Percentiles rank a stretch among this genome's conserved stretches.
Conservation (phyloP, 129 eudicot genomes). For the Calendula officinalis region DNA sequence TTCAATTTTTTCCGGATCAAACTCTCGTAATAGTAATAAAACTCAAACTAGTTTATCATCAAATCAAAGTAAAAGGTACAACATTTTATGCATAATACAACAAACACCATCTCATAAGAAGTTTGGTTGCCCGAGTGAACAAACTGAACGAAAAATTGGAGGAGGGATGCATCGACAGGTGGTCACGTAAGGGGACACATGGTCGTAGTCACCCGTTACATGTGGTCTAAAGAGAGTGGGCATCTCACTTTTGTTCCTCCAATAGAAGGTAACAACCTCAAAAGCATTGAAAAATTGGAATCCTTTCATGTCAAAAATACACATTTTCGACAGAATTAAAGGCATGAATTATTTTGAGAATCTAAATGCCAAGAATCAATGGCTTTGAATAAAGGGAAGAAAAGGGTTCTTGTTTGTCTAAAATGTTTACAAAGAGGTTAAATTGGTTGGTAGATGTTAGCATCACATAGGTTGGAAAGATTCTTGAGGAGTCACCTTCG, state of each 20-base stretch:
- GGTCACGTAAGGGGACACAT: no score
- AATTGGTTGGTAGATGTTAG: constrained; percentile 40
- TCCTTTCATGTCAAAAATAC: constrained; percentile 27
- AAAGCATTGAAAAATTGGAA: constrained; percentile 25
- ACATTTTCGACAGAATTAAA: constrained; percentile 11
- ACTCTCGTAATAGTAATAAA: no score
- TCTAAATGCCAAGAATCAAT: constrained; percentile 22
- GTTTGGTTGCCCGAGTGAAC: no score
- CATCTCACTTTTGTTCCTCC: constrained; percentile 34
- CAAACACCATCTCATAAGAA: no score
- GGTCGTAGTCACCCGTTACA: no score
- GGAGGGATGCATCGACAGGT: no score
- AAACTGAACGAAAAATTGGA: no score
- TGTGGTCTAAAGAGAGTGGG: constrained; percentile 41
- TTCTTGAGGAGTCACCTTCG: constrained; percentile 32
- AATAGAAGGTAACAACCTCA: constrained; percentile 38
- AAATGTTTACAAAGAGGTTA: constrained; percentile 28
- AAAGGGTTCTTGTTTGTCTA: constrained; percentile 15
- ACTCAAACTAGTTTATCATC: no score
- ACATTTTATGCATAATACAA: no score
- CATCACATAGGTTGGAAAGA: constrained; percentile 38
- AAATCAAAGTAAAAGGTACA: no score
- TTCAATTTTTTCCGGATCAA: no score
- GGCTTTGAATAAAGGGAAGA: constrained; percentile 30
- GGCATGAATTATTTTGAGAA: constrained; percentile 15